Conservation (phyloP, 139 green algal genomes). For the Raphidocelis subcapitata region DNA sequence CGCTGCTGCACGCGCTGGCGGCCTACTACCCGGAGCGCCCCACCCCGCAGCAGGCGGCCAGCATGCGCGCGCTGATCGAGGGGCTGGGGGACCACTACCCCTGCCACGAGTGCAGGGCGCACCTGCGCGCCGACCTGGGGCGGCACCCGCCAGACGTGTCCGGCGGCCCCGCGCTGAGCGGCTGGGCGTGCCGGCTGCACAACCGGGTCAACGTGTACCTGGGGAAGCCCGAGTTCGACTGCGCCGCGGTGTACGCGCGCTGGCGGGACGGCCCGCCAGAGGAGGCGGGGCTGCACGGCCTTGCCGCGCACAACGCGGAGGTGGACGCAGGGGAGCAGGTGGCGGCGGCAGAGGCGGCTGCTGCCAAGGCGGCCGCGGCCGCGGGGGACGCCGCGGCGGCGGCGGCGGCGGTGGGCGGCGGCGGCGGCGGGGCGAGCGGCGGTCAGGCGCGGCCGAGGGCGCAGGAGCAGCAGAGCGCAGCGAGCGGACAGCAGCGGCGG, state of each 20-base stretch:
- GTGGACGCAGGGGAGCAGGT: too few species aligned
- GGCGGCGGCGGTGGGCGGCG: too few species aligned
- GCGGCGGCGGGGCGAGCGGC: too few species aligned
- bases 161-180: slow-evolving; percentile 18
- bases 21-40: slow-evolving; percentile 60
- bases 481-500: too few species aligned
- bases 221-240: slow-evolving; percentile 65
- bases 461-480: too few species aligned
- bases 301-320: too few species aligned
- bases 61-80: slow-evolving; percentile 43
- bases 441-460: too few species aligned
- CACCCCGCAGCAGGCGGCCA: slow-evolving; percentile 34
- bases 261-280: slow-evolving; percentile 45
- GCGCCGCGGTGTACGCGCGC: slow-evolving; percentile 32
- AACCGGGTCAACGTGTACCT: slow-evolving; percentile 60
- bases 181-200: slow-evolving; percentile 54
- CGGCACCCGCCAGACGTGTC: slow-evolving; percentile 32
- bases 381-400: too few species aligned
- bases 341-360: too few species aligned
- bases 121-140: slow-evolving; percentile 36
- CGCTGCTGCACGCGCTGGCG: slow-evolving; percentile 63
- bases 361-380: too few species aligned
- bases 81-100: slow-evolving; percentile 59
- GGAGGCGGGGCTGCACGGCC: neutral
- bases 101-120: slow-evolving; percentile 45